Evolutionary conservation across 495 filamentous ascomycete genomes (phyloP).

Genomic region (Darksidea phi): DNA sequence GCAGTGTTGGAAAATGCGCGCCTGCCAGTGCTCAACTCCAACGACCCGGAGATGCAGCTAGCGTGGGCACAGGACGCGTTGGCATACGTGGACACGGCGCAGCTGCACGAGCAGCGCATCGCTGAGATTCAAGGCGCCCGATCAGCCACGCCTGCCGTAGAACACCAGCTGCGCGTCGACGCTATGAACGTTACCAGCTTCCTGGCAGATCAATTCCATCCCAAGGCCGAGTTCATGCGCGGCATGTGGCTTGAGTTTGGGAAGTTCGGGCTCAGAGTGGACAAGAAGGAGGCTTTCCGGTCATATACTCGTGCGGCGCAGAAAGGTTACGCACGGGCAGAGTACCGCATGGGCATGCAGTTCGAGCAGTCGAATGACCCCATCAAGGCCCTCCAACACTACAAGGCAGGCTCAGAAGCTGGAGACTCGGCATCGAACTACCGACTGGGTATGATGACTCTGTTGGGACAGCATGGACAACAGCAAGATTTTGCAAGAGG

Average conservation of each 20-base stretch:
- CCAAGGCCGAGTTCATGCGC: constrained; percentile 90
- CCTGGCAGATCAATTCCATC: constrained; percentile 85
- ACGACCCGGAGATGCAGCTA: constrained; percentile 94
- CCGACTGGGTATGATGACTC: constrained; percentile 94
- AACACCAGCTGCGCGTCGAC: constrained; percentile 82
- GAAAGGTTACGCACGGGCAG: constrained; percentile 85
- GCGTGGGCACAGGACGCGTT: constrained; percentile 94
- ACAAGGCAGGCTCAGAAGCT: constrained; percentile 70
- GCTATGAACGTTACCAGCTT: constrained; percentile 90
- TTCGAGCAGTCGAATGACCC: constrained; percentile 92
- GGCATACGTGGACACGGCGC: constrained; percentile 80
- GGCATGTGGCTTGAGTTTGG: constrained; percentile 98
- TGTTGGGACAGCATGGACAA: constrained; percentile 89
- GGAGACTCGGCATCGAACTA: constrained; percentile 93
- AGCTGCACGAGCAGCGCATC: constrained; percentile 64
- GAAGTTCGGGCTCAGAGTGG: constrained; percentile 82
- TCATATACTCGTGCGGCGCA: constrained; percentile 84
- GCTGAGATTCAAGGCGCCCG: constrained; percentile 64
- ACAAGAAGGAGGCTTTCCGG: constrained; percentile 91
- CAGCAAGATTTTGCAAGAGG: constrained; percentile 75
- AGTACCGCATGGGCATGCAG: constrained; percentile 98
- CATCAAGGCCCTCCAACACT: constrained; percentile 85
- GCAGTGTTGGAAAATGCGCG: constrained; percentile 80
- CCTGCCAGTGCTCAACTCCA: constrained; percentile 80
- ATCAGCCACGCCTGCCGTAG: constrained; percentile 75